Base-by-base conservation (phyloP, 164 flowering plant genomes). In the Euptelea pleiosperma region DNA sequence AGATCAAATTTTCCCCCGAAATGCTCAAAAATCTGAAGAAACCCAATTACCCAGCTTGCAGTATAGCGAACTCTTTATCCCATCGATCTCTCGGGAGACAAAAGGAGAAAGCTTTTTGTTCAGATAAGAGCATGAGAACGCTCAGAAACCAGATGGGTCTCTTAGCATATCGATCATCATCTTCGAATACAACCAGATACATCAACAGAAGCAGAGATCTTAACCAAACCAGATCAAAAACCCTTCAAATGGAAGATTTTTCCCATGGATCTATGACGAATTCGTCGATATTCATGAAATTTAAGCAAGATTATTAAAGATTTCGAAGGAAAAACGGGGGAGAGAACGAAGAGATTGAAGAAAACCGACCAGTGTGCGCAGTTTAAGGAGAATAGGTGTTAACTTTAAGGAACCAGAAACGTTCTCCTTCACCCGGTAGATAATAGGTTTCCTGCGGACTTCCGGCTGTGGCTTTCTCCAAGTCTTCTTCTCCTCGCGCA, bases 41-140 rank as follows among this genome's bases (percentile, higher is more conserved):
- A 15, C 43, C 37, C 18, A 14, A 60, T 64, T 74, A 89, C 44
- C 93, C 93, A 48, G 84, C 69, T 73, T 82, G 84, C 61, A 87
- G 68, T 67, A 69, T 62, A 35, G 76, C 86, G 44, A 84, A 78
- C 66, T 71, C 86, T 65, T 80, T 87, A 84, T 87, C 89, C 95
- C 97, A 85, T 74, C 91, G 76, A 68, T 82, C 87, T 72, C 79
- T 79, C 1, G 77, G 80, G 41, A 74, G 63, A 57, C 82, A 79
- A 72, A 70, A 75, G 3, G 71, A 67, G 59, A 67, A 73, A n/a
- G 33, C 70, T 54, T 67, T 75, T 35, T 66, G 67, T 52, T 60
- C 77, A 31, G 75, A 54, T 0, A 65, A 67, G 34, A 65, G 58
- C 55, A 19, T 61, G 77, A 73, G 81, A 75, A 76, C 71, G 63